Evolutionary conservation across 2,329 filamentous ascomycete genomes (phyloP).

Genomic region (Hymenoscyphus infarciens): DNA sequence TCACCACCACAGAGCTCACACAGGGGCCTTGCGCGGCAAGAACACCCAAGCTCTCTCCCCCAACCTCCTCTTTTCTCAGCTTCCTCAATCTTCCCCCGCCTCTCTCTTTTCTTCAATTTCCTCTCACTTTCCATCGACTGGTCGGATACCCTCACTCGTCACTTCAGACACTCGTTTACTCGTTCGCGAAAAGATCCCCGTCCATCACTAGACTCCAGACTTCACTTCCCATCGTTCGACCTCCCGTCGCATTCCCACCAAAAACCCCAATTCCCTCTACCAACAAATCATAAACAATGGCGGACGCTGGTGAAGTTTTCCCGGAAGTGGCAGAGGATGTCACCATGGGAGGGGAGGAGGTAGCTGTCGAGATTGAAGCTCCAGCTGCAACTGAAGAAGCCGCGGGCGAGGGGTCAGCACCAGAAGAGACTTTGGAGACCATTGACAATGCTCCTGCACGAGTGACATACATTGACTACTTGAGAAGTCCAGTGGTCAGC

Average conservation of each 20-base stretch:
- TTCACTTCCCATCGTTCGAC: neutral
- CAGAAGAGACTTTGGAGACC: constrained; percentile 23
- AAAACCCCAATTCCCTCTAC: neutral
- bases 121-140: neutral
- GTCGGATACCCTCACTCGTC: neutral
- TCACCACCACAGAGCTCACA: neutral
- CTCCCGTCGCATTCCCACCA: neutral
- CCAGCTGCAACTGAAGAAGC: constrained; percentile 8
- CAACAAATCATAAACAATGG: constrained; percentile 19
- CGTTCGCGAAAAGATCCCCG: neutral
- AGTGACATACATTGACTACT: constrained; percentile 51
- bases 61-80: constrained; percentile 5
- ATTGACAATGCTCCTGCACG: constrained; percentile 23
- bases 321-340: constrained; percentile 23
- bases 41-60: neutral
- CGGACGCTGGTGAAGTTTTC: constrained; percentile 18
- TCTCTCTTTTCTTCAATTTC: constrained; percentile 5
- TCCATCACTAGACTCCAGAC: neutral
- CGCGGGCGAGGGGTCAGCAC: constrained; percentile 20
- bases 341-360: constrained; percentile 29
- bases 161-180: constrained; percentile 5
- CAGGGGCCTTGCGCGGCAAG: neutral
- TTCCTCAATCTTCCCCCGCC: constrained; percentile 8
- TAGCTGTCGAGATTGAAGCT: constrained; percentile 30
- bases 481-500: constrained; percentile 67